Evolutionary conservation across 176 grass and related monocot species (phyloP).

Genomic region (Oryza longistaminata): DNA sequence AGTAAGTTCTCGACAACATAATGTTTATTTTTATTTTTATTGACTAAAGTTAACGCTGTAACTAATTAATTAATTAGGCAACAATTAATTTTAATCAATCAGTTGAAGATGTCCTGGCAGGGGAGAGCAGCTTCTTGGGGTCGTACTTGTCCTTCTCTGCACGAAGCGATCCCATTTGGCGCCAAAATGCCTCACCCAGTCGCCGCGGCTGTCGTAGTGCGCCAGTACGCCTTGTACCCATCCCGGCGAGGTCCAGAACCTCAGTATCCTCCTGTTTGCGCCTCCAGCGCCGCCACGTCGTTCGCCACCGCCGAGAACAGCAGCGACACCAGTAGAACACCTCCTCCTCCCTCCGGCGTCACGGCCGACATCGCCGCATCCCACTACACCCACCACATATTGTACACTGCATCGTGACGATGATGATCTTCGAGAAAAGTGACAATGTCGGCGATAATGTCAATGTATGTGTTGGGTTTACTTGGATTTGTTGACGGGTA

Average conservation of each 20-base stretch:
- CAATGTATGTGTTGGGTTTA: slow-evolving; percentile 2
- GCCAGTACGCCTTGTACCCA: slow-evolving; percentile 75
- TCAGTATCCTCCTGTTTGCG: slow-evolving; percentile 64
- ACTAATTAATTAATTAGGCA: background rate
- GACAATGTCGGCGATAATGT: no score
- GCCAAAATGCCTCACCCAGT: slow-evolving; percentile 78
- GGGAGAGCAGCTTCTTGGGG: slow-evolving; percentile 72
- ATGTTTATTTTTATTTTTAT: background rate
- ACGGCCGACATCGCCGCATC: slow-evolving; percentile 63
- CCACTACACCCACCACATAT: slow-evolving; percentile 42
- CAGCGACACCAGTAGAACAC: slow-evolving; percentile 76
- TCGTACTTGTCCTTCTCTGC: slow-evolving; percentile 77
- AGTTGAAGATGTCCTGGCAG: slow-evolving; percentile 74
- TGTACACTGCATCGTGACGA: no score
- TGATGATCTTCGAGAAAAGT: no score
- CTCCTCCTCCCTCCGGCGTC: slow-evolving; percentile 69
- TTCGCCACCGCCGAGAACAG: slow-evolving; percentile 45
- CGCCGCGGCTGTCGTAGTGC: slow-evolving; percentile 39
- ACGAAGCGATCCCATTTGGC: slow-evolving; percentile 60
- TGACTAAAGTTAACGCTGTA: background rate
- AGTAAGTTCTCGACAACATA: background rate
- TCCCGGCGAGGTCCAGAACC: slow-evolving; percentile 59
- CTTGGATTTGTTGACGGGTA: slow-evolving; percentile 75
- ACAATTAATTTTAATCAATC: background rate
- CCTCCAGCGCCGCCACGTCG: slow-evolving; percentile 45